A percentile compares a stretch with the other conserved stretches of the same genome.
phyloP scores from a whole-genome alignment of 768 basidiomycete species.

The Rhizopogon salebrosus region DNA sequence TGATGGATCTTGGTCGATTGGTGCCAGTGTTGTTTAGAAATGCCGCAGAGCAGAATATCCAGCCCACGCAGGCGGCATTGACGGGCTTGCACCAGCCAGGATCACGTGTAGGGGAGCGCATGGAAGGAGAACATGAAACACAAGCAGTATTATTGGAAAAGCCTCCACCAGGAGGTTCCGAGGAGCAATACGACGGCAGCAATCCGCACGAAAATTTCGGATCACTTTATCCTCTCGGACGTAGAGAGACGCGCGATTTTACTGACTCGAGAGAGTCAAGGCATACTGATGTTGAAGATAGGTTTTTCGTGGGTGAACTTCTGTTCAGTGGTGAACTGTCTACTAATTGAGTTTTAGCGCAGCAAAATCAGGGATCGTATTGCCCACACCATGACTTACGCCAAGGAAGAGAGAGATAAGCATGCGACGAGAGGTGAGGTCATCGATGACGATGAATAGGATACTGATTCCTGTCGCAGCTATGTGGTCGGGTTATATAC shows the following conservation, averaged over 20 bases:
- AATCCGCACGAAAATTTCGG: neutral
- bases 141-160: neutral
- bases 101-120: too few relatives aligned
- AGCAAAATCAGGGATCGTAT: neutral
- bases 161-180: too few relatives aligned
- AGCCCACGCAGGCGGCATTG: neutral
- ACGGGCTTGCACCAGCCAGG: neutral
- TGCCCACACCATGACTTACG: neutral
- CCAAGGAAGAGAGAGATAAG: neutral
- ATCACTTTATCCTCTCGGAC: neutral
- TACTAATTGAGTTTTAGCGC: neutral
- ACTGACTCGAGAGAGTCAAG: neutral
- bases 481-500: conserved; percentile 3
- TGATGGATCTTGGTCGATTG: neutral
- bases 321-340: neutral
- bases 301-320: neutral
- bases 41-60: neutral
- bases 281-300: neutral
- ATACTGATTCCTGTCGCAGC: conserved; percentile 2
- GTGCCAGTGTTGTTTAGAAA: neutral
- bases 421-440: neutral
- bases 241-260: neutral
- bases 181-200: neutral
- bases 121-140: neutral
- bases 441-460: neutral